These are phyloP conservation scores for Tetrapisispora pingtungensis DNA, from an alignment of 805 yeast species.

Conservation along the genomic window DNA sequence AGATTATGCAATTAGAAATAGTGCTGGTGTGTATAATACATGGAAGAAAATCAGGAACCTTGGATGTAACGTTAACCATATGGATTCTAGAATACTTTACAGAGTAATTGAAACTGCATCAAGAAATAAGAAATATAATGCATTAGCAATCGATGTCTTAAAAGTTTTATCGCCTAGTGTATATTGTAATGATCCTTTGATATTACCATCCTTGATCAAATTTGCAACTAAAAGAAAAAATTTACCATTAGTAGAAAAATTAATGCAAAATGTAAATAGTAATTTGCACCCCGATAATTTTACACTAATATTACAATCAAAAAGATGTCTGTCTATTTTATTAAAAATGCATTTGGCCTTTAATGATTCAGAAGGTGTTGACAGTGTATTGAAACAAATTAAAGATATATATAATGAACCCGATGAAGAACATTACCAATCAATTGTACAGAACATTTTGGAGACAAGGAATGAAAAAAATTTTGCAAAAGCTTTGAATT, in stretches of 20 bases:
- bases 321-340: slow-evolving; percentile 16
- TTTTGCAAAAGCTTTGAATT: slow-evolving; percentile 15
- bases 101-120: slow-evolving; percentile 15
- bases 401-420: slow-evolving; percentile 11
- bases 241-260: slow-evolving; percentile 9
- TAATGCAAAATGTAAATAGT: slow-evolving; percentile 17
- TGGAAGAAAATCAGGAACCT: slow-evolving; percentile 17
- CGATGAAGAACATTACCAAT: slow-evolving; percentile 16
- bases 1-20: slow-evolving; percentile 16
- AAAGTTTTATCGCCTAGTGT: slow-evolving; percentile 10
- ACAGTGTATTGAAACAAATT: slow-evolving; percentile 17
- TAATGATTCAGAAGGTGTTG: slow-evolving; percentile 23
- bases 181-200: slow-evolving; percentile 20
- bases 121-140: slow-evolving; percentile 16
- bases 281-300: slow-evolving; percentile 11
- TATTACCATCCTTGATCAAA: slow-evolving; percentile 18
- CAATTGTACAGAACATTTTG: slow-evolving; percentile 15
- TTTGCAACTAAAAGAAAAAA: slow-evolving; percentile 12
- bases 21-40: slow-evolving; percentile 17
- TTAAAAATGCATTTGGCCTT: slow-evolving; percentile 21
- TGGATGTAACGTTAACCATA: slow-evolving; percentile 10
- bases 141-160: slow-evolving; percentile 12
- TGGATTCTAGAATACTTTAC: slow-evolving; percentile 21
- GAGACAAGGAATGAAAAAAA: slow-evolving; percentile 9
- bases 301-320: slow-evolving; percentile 13